Percentiles rank a stretch among this genome's conserved stretches.
Conservation (phyloP, 129 eudicot species). For the Gnaphalium uliginosum region DNA sequence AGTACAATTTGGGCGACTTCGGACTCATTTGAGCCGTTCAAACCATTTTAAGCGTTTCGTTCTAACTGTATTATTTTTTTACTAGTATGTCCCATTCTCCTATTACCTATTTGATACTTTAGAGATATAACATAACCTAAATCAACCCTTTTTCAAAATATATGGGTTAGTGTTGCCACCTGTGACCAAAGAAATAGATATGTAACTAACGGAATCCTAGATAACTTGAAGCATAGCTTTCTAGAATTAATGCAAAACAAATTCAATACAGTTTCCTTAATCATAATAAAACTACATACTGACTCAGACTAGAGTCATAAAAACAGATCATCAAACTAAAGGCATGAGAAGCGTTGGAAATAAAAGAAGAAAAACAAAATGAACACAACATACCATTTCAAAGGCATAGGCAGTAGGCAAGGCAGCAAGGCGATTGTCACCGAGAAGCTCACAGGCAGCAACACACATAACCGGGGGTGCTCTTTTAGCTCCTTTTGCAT, state of each 20-base stretch:
- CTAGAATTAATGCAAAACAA: neutral
- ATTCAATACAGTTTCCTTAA: neutral
- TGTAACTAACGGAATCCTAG: neutral
- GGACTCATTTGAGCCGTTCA: neutral
- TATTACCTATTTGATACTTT: neutral
- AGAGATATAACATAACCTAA: neutral
- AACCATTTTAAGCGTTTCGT: too few species aligned
- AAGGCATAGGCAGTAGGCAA: constrained; percentile 99
- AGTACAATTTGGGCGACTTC: neutral
- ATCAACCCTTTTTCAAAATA: neutral
- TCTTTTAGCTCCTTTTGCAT: constrained; percentile 87
- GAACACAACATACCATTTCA: constrained; percentile 62
- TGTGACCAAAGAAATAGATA: neutral
- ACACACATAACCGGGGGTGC: constrained; percentile 98
- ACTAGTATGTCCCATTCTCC: neutral
- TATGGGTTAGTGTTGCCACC: neutral
- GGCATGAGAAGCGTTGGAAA: neutral
- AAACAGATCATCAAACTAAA: neutral
- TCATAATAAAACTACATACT: neutral
- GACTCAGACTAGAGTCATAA: neutral
- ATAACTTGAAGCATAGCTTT: neutral
- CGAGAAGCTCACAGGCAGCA: constrained; percentile 94
- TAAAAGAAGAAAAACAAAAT: too few species aligned
- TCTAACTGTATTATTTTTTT: too few species aligned
- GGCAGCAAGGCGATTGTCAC: constrained; percentile 86